Conservation (phyloP, 495 filamentous ascomycete species). For the Geopyxis carbonaria region DNA sequence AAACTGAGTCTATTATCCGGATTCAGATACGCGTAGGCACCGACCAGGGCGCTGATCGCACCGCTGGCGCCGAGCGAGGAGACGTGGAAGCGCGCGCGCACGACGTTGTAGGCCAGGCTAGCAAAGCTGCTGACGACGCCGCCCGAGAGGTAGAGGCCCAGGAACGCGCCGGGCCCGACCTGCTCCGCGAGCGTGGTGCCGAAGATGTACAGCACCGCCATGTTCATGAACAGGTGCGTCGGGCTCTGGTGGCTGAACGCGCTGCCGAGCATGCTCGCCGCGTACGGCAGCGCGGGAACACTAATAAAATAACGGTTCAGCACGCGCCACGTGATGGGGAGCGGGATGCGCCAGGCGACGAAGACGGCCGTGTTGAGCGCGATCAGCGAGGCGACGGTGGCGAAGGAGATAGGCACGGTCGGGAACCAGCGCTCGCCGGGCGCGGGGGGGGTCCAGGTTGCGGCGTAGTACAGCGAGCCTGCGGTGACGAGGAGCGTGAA, state of each 20-base stretch:
- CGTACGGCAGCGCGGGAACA: constrained; percentile 48
- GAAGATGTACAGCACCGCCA: constrained; percentile 42
- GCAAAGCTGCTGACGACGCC: constrained; percentile 50
- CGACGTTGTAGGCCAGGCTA: constrained; percentile 42
- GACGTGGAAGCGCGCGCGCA: constrained; percentile 33
- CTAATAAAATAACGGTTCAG: constrained; percentile 67
- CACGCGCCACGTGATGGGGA: constrained; percentile 41
- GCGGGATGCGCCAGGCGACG: constrained; percentile 48
- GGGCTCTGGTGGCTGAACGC: constrained; percentile 62
- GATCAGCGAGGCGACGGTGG: constrained; percentile 54
- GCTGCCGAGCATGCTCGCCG: constrained; percentile 47
- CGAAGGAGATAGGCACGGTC: constrained; percentile 56
- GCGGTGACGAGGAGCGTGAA: constrained; percentile 19
- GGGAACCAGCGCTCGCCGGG: constrained; percentile 38
- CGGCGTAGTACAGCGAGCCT: constrained; percentile 19
- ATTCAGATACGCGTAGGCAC: constrained; percentile 52
- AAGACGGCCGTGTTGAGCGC: constrained; percentile 46
- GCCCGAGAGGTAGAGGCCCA: constrained; percentile 55
- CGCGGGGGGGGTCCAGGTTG: constrained; percentile 15
- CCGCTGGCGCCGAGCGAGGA: constrained; percentile 58
- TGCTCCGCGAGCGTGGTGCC: constrained; percentile 61
- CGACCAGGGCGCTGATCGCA: constrained; percentile 48
- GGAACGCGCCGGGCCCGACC: constrained; percentile 67
- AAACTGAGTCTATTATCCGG: constrained; percentile 34
- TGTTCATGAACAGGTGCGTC: constrained; percentile 53